Evolutionary conservation across 768 basidiomycete genomes (phyloP), one percentile per base, ranked within the genome.

Genomic region (Xerocomus spinulosus): DNA sequence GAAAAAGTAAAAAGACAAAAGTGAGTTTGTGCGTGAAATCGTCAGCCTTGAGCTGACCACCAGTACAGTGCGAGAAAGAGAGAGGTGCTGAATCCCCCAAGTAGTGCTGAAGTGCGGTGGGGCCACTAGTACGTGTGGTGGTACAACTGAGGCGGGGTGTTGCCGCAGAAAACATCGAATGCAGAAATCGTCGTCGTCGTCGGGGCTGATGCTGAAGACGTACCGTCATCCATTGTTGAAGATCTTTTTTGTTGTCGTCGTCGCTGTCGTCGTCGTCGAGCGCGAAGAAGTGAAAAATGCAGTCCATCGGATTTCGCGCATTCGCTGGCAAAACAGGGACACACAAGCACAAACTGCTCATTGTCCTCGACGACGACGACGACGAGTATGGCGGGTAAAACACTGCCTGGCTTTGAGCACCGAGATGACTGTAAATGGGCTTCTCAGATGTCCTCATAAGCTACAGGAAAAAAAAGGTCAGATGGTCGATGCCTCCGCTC

Each of bases 121-220:
- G 60, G 45, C 59, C 64, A 67, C 59, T 49, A 52, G 58, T 46
- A 32, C n/a, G 51, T 36, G 57, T 39, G 62, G 46, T 66, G 64
- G 52, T 52, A 66, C 60, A 55, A 62, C 63, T 55, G 63, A 50
- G 56, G 64, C 53, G 64, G 54, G 53, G 44, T 52, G 58, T 63
- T 56, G 67, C 64, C 68, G 61, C 70, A 70, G 67, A 72, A 67
- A 62, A 69, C 50, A 64, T 58, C 65, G 69, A 70, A 67, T 62
- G 68, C 58, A 73, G 70, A 70, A 70, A 67, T 74, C 67, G 80
- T 73, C 73, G 70, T 68, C 66, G 82, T 72, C 69, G 82, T 71
- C 74, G 83, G 74, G 72, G 81, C 73, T 78, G 81, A 83, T 83
- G 83, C 75, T 85, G 84, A 77, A 66, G 73, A 86, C 84, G 84